Percentiles rank a stretch among this genome's conserved stretches.
These are phyloP conservation scores for Periglandula ipomoeae DNA, from an alignment of 2,329 filamentous ascomycete genomes.

Conservation along the genomic window DNA sequence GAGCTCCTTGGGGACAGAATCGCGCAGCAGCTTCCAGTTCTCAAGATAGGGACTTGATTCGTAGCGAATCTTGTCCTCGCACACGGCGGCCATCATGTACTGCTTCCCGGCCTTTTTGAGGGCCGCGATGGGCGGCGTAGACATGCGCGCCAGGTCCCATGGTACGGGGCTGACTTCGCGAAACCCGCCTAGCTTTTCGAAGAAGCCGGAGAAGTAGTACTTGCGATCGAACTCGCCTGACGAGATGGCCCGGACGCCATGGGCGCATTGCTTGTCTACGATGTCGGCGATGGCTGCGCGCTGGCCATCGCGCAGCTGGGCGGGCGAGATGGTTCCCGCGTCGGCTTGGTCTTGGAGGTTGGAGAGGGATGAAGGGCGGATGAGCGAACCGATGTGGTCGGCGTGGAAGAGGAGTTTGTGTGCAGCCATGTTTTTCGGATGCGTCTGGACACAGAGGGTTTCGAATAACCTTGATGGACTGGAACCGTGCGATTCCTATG, in stretches of 20 bases:
- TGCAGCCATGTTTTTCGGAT: conserved; percentile 12
- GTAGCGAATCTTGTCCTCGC: conserved; percentile 33
- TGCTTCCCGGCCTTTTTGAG: conserved; percentile 28
- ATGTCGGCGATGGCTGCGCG: conserved; percentile 55
- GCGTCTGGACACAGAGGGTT: too few relatives aligned
- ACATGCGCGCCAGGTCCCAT: conserved; percentile 27
- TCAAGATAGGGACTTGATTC: conserved; percentile 31
- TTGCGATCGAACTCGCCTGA: conserved; percentile 58
- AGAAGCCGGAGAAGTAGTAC: conserved; percentile 40
- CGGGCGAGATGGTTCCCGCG: conserved; percentile 31
- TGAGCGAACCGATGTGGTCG: conserved; percentile 63
- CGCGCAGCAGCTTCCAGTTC: conserved; percentile 30
- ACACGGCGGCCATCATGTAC: conserved; percentile 30
- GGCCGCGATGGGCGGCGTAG: conserved; percentile 29
- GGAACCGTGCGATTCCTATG: too few relatives aligned
- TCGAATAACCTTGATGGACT: too few relatives aligned
- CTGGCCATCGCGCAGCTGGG: conserved; percentile 46
- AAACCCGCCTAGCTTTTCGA: conserved; percentile 35
- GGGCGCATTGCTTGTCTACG: conserved; percentile 53
- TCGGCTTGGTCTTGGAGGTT: conserved; percentile 39
- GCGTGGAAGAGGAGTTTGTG: conserved; percentile 51
- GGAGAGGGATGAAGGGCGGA: conserved; percentile 54
- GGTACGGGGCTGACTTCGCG: conserved; percentile 28
- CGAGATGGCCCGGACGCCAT: conserved; percentile 54
- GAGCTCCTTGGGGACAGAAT: conserved; percentile 43